phyloP scores from a whole-genome alignment of 2,329 filamentous ascomycete species.

The Laburnicola sp. region DNA sequence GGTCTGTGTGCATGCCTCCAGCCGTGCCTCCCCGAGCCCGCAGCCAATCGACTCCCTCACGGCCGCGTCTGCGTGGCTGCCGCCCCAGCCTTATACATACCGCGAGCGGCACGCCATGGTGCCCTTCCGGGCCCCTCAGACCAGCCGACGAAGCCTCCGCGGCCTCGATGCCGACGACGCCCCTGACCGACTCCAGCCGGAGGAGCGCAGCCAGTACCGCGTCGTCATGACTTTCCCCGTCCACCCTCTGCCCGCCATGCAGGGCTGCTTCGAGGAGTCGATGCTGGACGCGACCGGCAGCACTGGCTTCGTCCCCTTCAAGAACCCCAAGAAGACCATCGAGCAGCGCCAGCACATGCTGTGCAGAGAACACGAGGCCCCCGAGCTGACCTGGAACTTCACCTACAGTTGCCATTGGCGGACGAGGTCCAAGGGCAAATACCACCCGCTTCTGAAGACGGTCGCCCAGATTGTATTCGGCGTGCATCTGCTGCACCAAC shows the following conservation, averaged over 20 bases:
- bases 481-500: constrained; percentile 81
- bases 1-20: constrained; percentile 23
- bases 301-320: constrained; percentile 40
- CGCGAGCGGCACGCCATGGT: constrained; percentile 17
- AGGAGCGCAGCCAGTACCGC: constrained; percentile 33
- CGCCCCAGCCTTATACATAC: constrained; percentile 10
- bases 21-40: constrained; percentile 27
- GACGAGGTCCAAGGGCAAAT: constrained; percentile 71
- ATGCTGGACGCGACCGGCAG: constrained; percentile 67
- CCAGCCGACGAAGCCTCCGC: constrained; percentile 14
- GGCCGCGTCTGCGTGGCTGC: constrained; percentile 19
- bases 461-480: constrained; percentile 93
- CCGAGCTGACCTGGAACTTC: constrained; percentile 68
- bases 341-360: constrained; percentile 45
- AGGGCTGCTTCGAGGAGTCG: constrained; percentile 81
- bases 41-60: constrained; percentile 17
- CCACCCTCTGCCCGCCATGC: constrained; percentile 77
- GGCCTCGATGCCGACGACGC: constrained; percentile 9
- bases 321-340: constrained; percentile 46
- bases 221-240: constrained; percentile 50
- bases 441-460: constrained; percentile 88
- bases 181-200: constrained; percentile 25
- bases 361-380: constrained; percentile 65
- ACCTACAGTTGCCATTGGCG: constrained; percentile 77
- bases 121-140: constrained; percentile 22